A percentile compares a stretch with the other conserved stretches of the same genome.
phyloP scores from a whole-genome alignment of 202 grass and related monocot genomes.

The Panicum virgatum region DNA sequence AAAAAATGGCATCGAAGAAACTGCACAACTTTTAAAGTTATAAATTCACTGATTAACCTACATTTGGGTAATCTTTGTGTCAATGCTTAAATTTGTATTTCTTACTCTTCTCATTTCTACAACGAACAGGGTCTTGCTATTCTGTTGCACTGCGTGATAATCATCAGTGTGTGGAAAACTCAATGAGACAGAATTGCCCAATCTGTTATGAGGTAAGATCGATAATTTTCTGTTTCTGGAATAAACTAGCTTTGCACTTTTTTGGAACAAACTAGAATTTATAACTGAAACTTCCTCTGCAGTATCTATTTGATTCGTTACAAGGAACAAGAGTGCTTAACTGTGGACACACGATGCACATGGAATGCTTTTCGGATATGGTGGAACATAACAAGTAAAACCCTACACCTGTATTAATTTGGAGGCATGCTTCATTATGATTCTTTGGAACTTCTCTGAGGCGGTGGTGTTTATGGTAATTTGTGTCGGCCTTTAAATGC shows the following conservation, averaged over 20 bases:
- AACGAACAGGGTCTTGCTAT: constrained; percentile 87
- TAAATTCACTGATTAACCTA: neutral
- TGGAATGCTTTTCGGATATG: constrained; percentile 78
- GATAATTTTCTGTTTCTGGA: constrained; percentile 30
- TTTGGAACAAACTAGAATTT: constrained; percentile 28
- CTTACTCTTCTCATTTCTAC: constrained; percentile 14
- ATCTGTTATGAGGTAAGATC: constrained; percentile 89
- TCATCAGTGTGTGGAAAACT: constrained; percentile 92
- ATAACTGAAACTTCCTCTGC: constrained; percentile 42
- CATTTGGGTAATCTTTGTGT: neutral
- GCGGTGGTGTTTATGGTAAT: constrained; percentile 33
- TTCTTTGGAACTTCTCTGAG: constrained; percentile 1
- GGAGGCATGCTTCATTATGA: neutral
- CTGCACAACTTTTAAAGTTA: neutral
- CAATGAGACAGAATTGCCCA: constrained; percentile 94
- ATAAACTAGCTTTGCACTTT: constrained; percentile 26
- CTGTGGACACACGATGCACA: constrained; percentile 96
- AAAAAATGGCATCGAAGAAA: constrained; percentile 4
- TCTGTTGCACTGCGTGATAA: constrained; percentile 57
- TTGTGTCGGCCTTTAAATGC: constrained; percentile 25
- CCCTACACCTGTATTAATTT: constrained; percentile 1
- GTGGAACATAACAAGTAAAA: constrained; percentile 74
- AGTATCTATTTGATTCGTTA: constrained; percentile 99
- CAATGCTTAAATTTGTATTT: too few relatives aligned
- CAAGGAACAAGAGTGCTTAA: constrained; percentile 80